A percentile compares a stretch with the other conserved stretches of the same genome.
These are phyloP conservation scores for Chenopodium formosanum DNA, from an alignment of 148 eudicot species.

Conservation along the genomic window DNA sequence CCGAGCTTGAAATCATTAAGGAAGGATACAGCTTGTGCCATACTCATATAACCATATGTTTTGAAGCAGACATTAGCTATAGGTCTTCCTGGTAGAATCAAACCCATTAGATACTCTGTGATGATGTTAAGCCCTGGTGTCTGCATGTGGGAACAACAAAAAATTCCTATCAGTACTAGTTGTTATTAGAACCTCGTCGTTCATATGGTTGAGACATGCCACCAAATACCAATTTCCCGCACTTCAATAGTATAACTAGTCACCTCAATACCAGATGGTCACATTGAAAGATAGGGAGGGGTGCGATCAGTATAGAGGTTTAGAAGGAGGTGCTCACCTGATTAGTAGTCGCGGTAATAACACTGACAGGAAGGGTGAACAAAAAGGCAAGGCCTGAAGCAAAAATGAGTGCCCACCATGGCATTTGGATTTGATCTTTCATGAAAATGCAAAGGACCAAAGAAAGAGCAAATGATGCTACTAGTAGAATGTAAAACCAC, in stretches of 20 bases:
- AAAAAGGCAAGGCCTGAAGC: slow-evolving; percentile 65
- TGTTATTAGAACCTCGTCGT: too few relatives aligned
- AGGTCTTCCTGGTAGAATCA: slow-evolving; percentile 84
- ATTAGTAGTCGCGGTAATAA: slow-evolving; percentile 92
- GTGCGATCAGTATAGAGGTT: not conserved
- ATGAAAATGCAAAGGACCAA: slow-evolving; percentile 62
- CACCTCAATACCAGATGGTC: not conserved
- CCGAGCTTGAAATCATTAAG: slow-evolving; percentile 90
- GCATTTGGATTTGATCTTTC: slow-evolving; percentile 77
- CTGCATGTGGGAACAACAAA: slow-evolving; percentile 34
- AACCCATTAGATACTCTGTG: slow-evolving; percentile 85
- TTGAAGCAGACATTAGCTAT: slow-evolving; percentile 95
- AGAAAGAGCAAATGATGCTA: slow-evolving; percentile 46
- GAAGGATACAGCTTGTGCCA: slow-evolving; percentile 90
- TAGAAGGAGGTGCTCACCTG: slow-evolving; percentile 41
- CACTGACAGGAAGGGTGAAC: slow-evolving; percentile 92
- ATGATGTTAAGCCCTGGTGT: slow-evolving; percentile 90
- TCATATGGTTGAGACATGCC: not conserved
- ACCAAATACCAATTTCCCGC: too few relatives aligned
- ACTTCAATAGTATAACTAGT: not conserved
- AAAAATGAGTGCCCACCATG: slow-evolving; percentile 94
- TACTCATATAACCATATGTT: slow-evolving; percentile 87
- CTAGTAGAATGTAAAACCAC: slow-evolving; percentile 76
- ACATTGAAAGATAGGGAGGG: too few relatives aligned
- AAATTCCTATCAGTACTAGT: too few relatives aligned